Conservation (phyloP, 371 early-diverging fungal genomes). For the Mortierella sp. region DNA sequence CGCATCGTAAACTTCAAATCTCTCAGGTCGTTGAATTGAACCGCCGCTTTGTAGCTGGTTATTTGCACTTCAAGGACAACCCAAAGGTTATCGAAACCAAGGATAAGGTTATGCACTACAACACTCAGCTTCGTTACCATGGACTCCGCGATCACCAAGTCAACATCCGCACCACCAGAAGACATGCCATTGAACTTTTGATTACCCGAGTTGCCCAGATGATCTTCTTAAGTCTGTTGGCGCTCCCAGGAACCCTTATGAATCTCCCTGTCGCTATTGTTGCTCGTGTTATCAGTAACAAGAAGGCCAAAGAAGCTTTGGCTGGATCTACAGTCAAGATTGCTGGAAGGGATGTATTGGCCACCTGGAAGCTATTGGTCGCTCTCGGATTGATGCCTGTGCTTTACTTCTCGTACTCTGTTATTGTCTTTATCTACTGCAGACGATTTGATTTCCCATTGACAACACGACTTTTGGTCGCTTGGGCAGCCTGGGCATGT, state of each 20-base stretch:
- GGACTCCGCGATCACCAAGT: slow-evolving; percentile 98
- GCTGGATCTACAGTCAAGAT: slow-evolving; percentile 93
- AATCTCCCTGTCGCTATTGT: slow-evolving; percentile 85
- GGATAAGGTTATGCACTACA: slow-evolving; percentile 86
- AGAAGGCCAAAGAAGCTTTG: slow-evolving; percentile 89
- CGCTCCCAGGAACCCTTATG: slow-evolving; percentile 88
- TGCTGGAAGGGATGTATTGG: slow-evolving; percentile 93
- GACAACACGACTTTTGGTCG: slow-evolving; percentile 39
- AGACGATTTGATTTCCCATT: slow-evolving; percentile 54
- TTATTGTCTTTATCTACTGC: slow-evolving; percentile 64
- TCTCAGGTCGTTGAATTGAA: slow-evolving; percentile 91
- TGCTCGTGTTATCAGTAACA: slow-evolving; percentile 77
- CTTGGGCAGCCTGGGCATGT: slow-evolving; percentile 53
- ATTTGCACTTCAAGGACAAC: slow-evolving; percentile 82
- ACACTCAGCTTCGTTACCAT: slow-evolving; percentile 87
- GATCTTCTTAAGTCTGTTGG: slow-evolving; percentile 76
- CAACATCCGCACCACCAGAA: slow-evolving; percentile 78
- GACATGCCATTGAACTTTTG: slow-evolving; percentile 81
- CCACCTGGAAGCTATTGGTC: slow-evolving; percentile 97
- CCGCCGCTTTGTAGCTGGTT: slow-evolving; percentile 93
- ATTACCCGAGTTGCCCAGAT: slow-evolving; percentile 75
- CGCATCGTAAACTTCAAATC: slow-evolving; percentile 84
- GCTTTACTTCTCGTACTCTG: slow-evolving; percentile 80
- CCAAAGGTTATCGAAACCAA: slow-evolving; percentile 83
- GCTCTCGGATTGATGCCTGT: slow-evolving; percentile 84